Conservation (phyloP, 73 alveolate genomes). For the Paraurostyla sp. region DNA sequence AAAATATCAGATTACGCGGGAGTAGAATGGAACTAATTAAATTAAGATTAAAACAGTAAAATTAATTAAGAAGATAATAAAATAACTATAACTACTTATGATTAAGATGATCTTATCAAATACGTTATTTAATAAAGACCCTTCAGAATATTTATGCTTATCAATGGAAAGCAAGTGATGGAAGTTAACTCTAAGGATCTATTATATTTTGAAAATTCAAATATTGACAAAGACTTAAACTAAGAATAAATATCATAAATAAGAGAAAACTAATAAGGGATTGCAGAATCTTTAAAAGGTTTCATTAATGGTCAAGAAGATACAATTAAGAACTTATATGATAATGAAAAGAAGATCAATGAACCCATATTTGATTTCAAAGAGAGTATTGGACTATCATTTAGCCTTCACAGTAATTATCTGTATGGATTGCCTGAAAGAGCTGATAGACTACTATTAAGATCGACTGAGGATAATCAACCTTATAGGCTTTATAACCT, state of each 20-base stretch:
- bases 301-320: too few relatives aligned
- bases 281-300: too few relatives aligned
- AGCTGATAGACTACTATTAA: constrained; percentile 42
- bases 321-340: too few relatives aligned
- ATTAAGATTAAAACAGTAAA: too few relatives aligned
- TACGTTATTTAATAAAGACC: not conserved
- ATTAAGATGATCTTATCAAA: not conserved
- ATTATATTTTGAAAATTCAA: constrained; percentile 18
- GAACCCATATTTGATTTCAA: too few relatives aligned
- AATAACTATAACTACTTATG: not conserved
- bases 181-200: constrained; percentile 1
- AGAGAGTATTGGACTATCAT: constrained; percentile 15
- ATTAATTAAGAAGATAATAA: not conserved
- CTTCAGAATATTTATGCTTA: not conserved
- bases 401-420: not conserved
- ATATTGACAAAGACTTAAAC: not conserved
- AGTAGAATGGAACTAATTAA: constrained; percentile 31
- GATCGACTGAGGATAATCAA: constrained; percentile 39
- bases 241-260: too few relatives aligned
- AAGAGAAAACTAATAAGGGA: too few relatives aligned
- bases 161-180: not conserved
- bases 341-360: too few relatives aligned
- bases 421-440: constrained; percentile 63
- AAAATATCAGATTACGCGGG: constrained; percentile 44
- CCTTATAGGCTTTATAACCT: constrained; percentile 88